Evolutionary conservation across 768 basidiomycete species (phyloP).

Genomic region (Paxillus involutus): DNA sequence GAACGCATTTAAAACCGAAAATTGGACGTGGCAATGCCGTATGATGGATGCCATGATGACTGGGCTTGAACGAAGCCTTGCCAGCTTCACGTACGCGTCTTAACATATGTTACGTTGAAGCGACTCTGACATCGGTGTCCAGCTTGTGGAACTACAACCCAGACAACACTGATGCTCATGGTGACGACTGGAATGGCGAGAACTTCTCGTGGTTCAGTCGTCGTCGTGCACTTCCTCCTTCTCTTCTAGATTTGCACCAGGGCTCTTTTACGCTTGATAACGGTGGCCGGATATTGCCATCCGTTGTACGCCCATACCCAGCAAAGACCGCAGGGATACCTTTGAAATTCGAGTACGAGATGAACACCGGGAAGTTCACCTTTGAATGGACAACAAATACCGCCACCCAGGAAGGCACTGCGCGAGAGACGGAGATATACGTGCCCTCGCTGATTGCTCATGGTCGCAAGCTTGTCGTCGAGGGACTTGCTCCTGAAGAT

Average conservation of each 20-base stretch:
- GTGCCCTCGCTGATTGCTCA: slow-evolving; percentile 63
- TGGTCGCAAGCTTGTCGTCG: slow-evolving; percentile 56
- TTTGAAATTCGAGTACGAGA: slow-evolving; percentile 69
- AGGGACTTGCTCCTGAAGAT: slow-evolving; percentile 53
- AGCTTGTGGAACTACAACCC: slow-evolving; percentile 98
- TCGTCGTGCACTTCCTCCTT: slow-evolving; percentile 53
- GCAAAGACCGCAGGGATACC: slow-evolving; percentile 90
- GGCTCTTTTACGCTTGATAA: slow-evolving; percentile 72
- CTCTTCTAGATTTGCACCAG: slow-evolving; percentile 58
- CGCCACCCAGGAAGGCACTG: slow-evolving; percentile 19
- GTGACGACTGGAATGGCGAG: slow-evolving; percentile 95
- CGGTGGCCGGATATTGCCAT: slow-evolving; percentile 73
- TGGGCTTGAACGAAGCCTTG: slow-evolving; percentile 70
- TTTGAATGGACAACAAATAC: slow-evolving; percentile 60
- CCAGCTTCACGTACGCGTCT: slow-evolving; percentile 80
- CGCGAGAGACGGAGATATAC: slow-evolving; percentile 83
- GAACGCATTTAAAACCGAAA: slow-evolving; percentile 67
- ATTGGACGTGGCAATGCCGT: slow-evolving; percentile 79
- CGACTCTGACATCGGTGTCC: background rate
- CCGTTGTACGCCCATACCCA: slow-evolving; percentile 88
- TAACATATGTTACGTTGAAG: background rate
- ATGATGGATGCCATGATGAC: slow-evolving; percentile 97
- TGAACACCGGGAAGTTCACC: slow-evolving; percentile 65
- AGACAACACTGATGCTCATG: slow-evolving; percentile 69
- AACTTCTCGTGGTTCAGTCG: slow-evolving; percentile 95